Percentiles rank a stretch among this genome's conserved stretches.
Conservation (phyloP, 352 stramenopile genomes). For the Phytophthora colocasiae region DNA sequence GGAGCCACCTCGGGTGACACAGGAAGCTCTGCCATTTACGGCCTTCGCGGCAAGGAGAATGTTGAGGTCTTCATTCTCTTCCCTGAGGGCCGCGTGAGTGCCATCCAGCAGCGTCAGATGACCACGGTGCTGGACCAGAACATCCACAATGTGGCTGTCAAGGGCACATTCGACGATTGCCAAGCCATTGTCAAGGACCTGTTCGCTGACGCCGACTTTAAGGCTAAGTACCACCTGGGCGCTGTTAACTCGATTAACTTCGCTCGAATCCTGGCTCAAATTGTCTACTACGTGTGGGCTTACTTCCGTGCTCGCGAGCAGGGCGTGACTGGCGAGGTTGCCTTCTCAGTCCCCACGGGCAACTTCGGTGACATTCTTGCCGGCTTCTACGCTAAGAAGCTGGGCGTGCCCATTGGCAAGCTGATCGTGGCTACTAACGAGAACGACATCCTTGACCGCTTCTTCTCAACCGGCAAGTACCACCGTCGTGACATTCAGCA, state of each 20-base stretch:
- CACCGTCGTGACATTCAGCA: slow-evolving; percentile 92
- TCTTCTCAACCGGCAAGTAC: slow-evolving; percentile 98
- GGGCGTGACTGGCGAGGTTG: slow-evolving; percentile 74
- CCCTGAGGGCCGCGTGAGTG: slow-evolving; percentile 94
- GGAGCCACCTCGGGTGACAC: slow-evolving; percentile 99
- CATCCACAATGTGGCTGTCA: slow-evolving; percentile 96
- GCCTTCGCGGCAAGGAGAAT: slow-evolving; percentile 96
- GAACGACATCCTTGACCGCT: slow-evolving; percentile 99
- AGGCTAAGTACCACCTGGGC: slow-evolving; percentile 93
- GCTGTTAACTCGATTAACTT: slow-evolving; percentile 99
- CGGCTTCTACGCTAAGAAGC: slow-evolving; percentile 96
- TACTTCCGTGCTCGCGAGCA: slow-evolving; percentile 92
- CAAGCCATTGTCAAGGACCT: slow-evolving; percentile 99
- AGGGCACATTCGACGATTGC: slow-evolving; percentile 99
- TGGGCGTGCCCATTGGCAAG: slow-evolving; percentile 95
- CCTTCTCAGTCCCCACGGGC: slow-evolving; percentile 98
- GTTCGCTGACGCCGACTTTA: slow-evolving; percentile 96
- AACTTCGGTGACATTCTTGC: slow-evolving; percentile 99
- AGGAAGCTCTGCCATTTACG: slow-evolving; percentile 97
- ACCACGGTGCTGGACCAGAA: slow-evolving; percentile 98
- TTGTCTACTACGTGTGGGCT: slow-evolving; percentile 99
- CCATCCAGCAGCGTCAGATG: slow-evolving; percentile 99
- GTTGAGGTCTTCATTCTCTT: slow-evolving; percentile 99
- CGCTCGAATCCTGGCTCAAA: slow-evolving; percentile 98
- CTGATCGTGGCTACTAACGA: slow-evolving; percentile 99